Evolutionary conservation across 768 basidiomycete species (phyloP).

Genomic region (Botryobasidium botryosum): DNA sequence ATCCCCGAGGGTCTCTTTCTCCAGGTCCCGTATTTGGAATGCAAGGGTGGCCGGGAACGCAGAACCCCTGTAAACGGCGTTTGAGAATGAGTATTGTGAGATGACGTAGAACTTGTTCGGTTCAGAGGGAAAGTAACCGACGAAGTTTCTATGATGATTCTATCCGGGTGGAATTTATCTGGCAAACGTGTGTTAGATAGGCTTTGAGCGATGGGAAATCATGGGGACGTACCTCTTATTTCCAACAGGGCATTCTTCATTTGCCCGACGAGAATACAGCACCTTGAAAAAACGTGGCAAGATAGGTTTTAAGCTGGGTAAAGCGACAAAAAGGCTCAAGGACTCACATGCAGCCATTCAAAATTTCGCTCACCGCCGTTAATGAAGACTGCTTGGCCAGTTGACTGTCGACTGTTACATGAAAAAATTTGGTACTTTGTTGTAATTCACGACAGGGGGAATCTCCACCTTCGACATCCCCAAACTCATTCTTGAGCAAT

Average conservation of each 20-base stretch:
- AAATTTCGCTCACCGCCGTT: slow-evolving; percentile 77
- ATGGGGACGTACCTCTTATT: slow-evolving; percentile 42
- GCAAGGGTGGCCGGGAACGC: slow-evolving; percentile 93
- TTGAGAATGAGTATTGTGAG: slow-evolving; percentile 2
- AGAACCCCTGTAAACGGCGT: slow-evolving; percentile 81
- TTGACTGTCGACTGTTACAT: slow-evolving; percentile 62
- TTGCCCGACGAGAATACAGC: slow-evolving; percentile 86
- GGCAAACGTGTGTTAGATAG: neutral
- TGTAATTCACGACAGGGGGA: slow-evolving; percentile 1
- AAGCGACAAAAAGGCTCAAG: neutral
- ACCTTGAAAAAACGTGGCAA: slow-evolving; percentile 30
- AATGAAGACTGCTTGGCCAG: slow-evolving; percentile 72
- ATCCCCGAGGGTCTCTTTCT: slow-evolving; percentile 54
- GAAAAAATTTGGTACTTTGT: neutral
- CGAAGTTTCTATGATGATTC: slow-evolving; percentile 95
- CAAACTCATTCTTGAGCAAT: slow-evolving; percentile 91
- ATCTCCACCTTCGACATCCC: slow-evolving; percentile 66
- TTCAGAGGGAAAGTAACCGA: slow-evolving; percentile 22
- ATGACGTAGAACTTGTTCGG: no score
- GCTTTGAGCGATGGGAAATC: neutral
- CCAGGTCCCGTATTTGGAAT: slow-evolving; percentile 83
- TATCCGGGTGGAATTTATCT: slow-evolving; percentile 75
- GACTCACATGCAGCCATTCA: slow-evolving; percentile 87
- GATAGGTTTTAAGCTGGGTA: neutral
- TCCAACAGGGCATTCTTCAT: slow-evolving; percentile 84